phyloP scores from a whole-genome alignment of 345 rosid genomes.

The Physaria fendleri region DNA sequence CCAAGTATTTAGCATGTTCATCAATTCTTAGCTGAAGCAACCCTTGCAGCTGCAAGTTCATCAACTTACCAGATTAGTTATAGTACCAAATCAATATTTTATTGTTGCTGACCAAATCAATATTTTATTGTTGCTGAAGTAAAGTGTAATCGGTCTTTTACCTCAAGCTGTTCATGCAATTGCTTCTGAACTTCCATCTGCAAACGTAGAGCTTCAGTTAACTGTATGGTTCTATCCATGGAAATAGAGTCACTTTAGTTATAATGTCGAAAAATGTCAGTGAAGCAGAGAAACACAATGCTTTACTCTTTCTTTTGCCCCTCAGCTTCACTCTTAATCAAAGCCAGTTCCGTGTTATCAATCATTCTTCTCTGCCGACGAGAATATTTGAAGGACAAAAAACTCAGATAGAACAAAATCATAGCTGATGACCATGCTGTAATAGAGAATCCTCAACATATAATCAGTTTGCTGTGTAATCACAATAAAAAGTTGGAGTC shows the following conservation, averaged over 20 bases:
- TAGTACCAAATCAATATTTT: background rate
- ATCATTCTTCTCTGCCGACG: constrained; percentile 37
- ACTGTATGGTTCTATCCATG: constrained; percentile 30
- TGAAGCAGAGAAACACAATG: no score
- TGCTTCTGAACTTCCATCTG: constrained; percentile 74
- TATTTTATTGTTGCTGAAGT: background rate
- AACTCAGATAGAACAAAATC: background rate
- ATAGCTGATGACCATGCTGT: background rate
- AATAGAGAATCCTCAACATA: no score
- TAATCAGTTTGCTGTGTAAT: background rate
- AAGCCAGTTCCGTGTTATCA: constrained; percentile 46
- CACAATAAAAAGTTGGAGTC: no score
- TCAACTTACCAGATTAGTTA: no score
- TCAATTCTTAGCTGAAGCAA: constrained; percentile 64
- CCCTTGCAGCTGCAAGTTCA: constrained; percentile 42
- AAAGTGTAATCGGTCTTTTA: constrained; percentile 12
- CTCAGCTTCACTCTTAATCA: constrained; percentile 35
- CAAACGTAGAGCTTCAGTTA: constrained; percentile 51
- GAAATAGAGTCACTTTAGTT: background rate
- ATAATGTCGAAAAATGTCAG: no score
- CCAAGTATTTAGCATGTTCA: constrained; percentile 71
- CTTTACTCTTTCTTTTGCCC: constrained; percentile 50
- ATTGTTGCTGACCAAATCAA: background rate
- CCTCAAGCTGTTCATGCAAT: constrained; percentile 71
- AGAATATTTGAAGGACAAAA: background rate